Percentiles rank a stretch among this genome's conserved stretches.
These are phyloP conservation scores for Talaromyces atroroseus DNA, from an alignment of 2,329 filamentous ascomycete genomes.

Conservation along the genomic window DNA sequence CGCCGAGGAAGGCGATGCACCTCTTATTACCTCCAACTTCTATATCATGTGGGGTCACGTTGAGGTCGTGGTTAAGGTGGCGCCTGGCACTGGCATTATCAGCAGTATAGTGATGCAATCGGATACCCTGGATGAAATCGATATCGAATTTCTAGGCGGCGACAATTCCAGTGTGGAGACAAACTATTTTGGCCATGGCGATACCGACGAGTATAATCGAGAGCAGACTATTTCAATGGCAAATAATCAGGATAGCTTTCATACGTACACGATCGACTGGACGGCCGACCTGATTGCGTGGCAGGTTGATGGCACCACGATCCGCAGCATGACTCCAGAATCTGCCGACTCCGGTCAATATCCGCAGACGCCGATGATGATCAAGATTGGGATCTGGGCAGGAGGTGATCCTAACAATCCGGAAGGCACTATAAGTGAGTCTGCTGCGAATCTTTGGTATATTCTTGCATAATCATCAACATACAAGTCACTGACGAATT, in stretches of 20 bases:
- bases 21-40: conserved; percentile 82
- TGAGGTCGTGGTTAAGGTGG: conserved; percentile 76
- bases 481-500: not conserved
- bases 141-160: conserved; percentile 91
- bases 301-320: conserved; percentile 71
- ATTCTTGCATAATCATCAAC: conserved; percentile 14
- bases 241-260: conserved; percentile 67
- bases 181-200: conserved; percentile 95
- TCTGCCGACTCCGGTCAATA: conserved; percentile 70
- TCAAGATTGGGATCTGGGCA: conserved; percentile 89
- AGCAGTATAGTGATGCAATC: conserved; percentile 88
- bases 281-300: conserved; percentile 78
- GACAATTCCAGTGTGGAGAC: conserved; percentile 74
- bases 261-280: conserved; percentile 92
- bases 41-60: conserved; percentile 99
- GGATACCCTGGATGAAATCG: conserved; percentile 90
- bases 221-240: conserved; percentile 68
- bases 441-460: too few species aligned
- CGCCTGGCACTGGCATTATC: conserved; percentile 85
- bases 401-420: conserved; percentile 79
- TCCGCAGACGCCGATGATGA: conserved; percentile 90
- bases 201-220: conserved; percentile 78
- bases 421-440: conserved; percentile 66
- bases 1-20: conserved; percentile 69
- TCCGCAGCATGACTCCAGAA: conserved; percentile 66